These are phyloP conservation scores for Citrus medica DNA, from an alignment of 345 rosid genomes.

Conservation along the genomic window DNA sequence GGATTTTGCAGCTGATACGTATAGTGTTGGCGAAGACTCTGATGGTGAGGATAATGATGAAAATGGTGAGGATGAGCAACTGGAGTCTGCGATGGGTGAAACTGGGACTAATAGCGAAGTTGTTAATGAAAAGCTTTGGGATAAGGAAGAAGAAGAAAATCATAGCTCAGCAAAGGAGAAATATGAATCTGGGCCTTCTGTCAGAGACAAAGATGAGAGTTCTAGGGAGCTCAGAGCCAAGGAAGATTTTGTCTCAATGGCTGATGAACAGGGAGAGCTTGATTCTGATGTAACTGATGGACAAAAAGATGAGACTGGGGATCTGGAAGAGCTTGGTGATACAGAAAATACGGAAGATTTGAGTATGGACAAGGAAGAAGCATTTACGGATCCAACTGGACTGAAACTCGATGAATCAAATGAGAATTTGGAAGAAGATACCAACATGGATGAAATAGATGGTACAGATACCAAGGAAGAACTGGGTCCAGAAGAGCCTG, in stretches of 20 bases:
- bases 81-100: conserved; percentile 78
- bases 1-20: conserved; percentile 66
- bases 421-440: conserved; percentile 43
- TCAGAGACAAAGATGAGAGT: conserved; percentile 46
- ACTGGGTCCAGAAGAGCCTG: conserved; percentile 37
- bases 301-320: conserved; percentile 38
- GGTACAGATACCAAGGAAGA: conserved; percentile 49
- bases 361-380: conserved; percentile 60
- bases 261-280: conserved; percentile 44
- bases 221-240: conserved; percentile 78
- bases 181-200: conserved; percentile 77
- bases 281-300: conserved; percentile 40
- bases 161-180: conserved; percentile 52
- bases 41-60: conserved; percentile 59
- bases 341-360: conserved; percentile 50
- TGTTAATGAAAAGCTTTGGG: conserved; percentile 71
- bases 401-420: conserved; percentile 48
- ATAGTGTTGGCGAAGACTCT: conserved; percentile 75
- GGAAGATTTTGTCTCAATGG: conserved; percentile 48
- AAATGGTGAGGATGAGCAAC: conserved; percentile 53
- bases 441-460: conserved; percentile 47
- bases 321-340: conserved; percentile 47
- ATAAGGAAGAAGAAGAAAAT: conserved; percentile 62
- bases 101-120: conserved; percentile 67
- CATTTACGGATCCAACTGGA: conserved; percentile 62